Conservation (phyloP, 1,139 yeast genomes). For the Geotrichum cucujoidarum region DNA sequence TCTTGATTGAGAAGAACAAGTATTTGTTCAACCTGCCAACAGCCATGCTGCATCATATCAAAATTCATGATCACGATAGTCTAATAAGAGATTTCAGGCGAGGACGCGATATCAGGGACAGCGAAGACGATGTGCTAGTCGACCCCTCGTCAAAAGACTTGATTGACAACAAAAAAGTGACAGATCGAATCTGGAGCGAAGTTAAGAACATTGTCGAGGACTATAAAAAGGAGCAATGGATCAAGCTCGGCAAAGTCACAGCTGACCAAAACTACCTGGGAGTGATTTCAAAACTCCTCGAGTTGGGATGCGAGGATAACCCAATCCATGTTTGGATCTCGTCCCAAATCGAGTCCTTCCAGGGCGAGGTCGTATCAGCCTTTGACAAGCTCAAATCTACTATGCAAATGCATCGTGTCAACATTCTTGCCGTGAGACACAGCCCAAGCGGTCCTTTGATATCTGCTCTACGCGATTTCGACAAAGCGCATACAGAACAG, state of each 20-base stretch:
- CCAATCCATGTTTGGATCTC: constrained; percentile 63
- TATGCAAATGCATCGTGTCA: constrained; percentile 34
- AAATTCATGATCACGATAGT: constrained; percentile 61
- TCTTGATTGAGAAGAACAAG: constrained; percentile 57
- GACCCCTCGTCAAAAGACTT: constrained; percentile 9
- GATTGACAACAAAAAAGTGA: constrained; percentile 29
- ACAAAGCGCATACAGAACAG: constrained; percentile 15
- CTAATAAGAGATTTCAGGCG: constrained; percentile 64
- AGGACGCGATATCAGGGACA: constrained; percentile 43
- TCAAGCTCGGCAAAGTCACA: constrained; percentile 45
- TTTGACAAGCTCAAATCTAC: constrained; percentile 37
- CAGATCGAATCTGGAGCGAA: constrained; percentile 58
- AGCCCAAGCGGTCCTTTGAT: constrained; percentile 26
- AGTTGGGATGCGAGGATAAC: constrained; percentile 54
- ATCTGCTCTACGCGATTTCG: constrained; percentile 21
- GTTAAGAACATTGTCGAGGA: constrained; percentile 60
- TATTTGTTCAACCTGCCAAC: constrained; percentile 71
- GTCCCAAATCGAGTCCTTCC: constrained; percentile 43
- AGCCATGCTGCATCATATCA: constrained; percentile 49
- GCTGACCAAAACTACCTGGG: constrained; percentile 48
- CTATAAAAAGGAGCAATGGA: constrained; percentile 62
- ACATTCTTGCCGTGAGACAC: constrained; percentile 31
- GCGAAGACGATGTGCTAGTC: constrained; percentile 21
- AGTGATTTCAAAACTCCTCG: constrained; percentile 54
- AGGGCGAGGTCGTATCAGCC: constrained; percentile 39